Evolutionary conservation across 768 basidiomycete genomes (phyloP), one percentile per base, ranked within the genome.

Genomic region (Mycena vulgaris): DNA sequence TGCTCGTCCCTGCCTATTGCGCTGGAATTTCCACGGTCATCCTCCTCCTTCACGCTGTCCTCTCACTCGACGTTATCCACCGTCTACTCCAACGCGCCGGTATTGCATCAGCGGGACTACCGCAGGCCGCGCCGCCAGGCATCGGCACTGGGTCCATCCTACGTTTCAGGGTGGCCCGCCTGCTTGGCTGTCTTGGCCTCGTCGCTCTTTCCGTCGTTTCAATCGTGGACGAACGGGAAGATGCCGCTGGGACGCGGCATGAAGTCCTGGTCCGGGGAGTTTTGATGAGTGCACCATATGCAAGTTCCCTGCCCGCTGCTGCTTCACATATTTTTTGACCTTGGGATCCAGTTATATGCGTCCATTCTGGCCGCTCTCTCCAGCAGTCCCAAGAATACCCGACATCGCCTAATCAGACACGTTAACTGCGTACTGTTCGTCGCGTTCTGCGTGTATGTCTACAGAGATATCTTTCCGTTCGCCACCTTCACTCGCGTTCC

Each of bases 401-500:
- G 53, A 16, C 52, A 63, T 16, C 28, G 35, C 8, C 19, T 78
- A n/a, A 69, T 76, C 11, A 66, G 72, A 47, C 78, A 83, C 67
- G 73, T 74, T 28, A 80, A 75, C 42, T 30, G 73, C 39, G 60
- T 83, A 2, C 72, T 83, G 21, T 56, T 83, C 47, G 82, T 65
- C 56, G 79, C 74, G 67, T 81, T 71, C 82, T 71, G 63, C 1
- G 81, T 90, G 0, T 92, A 88, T 75, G 75, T 78, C 25, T 89
- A 89, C 75, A 84, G 90, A 27, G 86, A 89, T 73, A 56, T 93
- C 5, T 89, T 85, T 80, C 91, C 92, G 9, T 76, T 92, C 6
- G 82, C 85, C 16, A 91, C 88, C 2, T 89, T 80, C 76, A 80
- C 80, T 5, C 75, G 84, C 23, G 25, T 53, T 8, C 89, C 89